These are phyloP conservation scores for Suillus plorans DNA, from an alignment of 768 basidiomycete genomes.

Conservation along the genomic window DNA sequence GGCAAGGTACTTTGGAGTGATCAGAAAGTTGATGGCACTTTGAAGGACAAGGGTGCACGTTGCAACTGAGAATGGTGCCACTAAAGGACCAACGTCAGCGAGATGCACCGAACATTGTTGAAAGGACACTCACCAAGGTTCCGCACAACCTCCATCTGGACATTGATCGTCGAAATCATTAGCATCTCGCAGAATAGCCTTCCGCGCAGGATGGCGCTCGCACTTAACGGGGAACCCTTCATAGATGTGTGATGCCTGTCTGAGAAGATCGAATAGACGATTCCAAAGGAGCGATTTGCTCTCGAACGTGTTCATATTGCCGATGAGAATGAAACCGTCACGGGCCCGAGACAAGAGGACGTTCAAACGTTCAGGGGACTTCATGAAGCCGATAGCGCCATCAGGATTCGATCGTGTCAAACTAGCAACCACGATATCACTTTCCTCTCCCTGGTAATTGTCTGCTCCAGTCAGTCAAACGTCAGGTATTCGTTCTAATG, in stretches of 20 bases:
- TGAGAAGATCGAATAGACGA: constrained; percentile 42
- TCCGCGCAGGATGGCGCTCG: constrained; percentile 47
- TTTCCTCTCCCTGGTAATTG: constrained; percentile 73
- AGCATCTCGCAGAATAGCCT: constrained; percentile 34
- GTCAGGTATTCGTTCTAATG: neutral
- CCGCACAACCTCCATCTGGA: constrained; percentile 61
- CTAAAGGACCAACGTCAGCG: constrained; percentile 28
- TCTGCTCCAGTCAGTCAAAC: constrained; percentile 34
- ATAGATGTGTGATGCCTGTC: constrained; percentile 44
- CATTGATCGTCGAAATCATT: constrained; percentile 48
- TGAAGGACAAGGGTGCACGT: constrained; percentile 50
- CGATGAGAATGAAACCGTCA: constrained; percentile 58
- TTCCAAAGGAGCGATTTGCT: constrained; percentile 49
- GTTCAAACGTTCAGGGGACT: constrained; percentile 60
- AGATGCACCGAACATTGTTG: neutral
- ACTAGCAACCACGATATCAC: constrained; percentile 56
- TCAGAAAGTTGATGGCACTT: constrained; percentile 58
- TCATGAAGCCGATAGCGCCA: constrained; percentile 65
- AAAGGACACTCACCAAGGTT: constrained; percentile 46
- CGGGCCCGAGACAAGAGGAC: constrained; percentile 63
- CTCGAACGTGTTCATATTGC: constrained; percentile 55
- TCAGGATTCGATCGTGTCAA: constrained; percentile 55
- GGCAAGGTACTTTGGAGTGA: constrained; percentile 54
- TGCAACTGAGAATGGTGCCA: constrained; percentile 45
- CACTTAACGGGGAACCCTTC: constrained; percentile 58